These are phyloP conservation scores for Picochlorum sp. DNA, from an alignment of 139 green algal genomes.

Conservation along the genomic window DNA sequence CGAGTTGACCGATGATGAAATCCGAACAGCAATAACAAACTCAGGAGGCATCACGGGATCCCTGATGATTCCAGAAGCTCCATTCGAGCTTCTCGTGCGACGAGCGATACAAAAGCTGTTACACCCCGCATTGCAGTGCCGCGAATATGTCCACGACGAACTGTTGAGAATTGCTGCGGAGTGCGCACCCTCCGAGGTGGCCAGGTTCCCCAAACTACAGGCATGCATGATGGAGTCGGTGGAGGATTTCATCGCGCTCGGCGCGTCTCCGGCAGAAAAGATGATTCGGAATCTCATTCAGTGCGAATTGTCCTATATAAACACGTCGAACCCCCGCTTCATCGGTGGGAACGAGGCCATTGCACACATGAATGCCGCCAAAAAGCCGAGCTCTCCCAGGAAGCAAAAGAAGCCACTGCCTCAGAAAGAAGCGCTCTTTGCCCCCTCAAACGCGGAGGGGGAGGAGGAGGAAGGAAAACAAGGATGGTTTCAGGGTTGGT, in stretches of 20 bases:
- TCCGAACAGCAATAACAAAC: conserved; percentile 91
- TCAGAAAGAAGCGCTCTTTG: conserved; percentile 35
- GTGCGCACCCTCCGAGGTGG: conserved; percentile 58
- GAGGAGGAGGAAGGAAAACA: too few species aligned
- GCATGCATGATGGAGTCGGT: conserved; percentile 49
- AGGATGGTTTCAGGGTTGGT: conserved; percentile 22
- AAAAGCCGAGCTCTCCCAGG: too few species aligned
- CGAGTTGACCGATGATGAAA: conserved; percentile 77
- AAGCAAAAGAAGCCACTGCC: neutral
- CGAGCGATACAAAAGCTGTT: conserved; percentile 65
- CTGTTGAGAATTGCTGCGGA: conserved; percentile 70
- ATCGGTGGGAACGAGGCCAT: conserved; percentile 70
- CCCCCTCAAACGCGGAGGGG: neutral
- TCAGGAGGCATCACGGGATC: conserved; percentile 68
- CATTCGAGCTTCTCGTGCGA: conserved; percentile 89
- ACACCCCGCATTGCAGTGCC: conserved; percentile 55
- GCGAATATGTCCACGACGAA: conserved; percentile 70
- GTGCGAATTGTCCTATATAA: conserved; percentile 95
- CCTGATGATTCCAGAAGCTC: conserved; percentile 83
- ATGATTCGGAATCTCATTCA: conserved; percentile 52
- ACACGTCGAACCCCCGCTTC: conserved; percentile 90
- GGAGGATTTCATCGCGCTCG: conserved; percentile 63
- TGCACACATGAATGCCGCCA: conserved; percentile 20
- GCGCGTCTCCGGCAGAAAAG: conserved; percentile 50
- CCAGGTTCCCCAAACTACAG: conserved; percentile 55